Base-by-base conservation (phyloP, 306 rosid species). In the Luffa acutangula region DNA sequence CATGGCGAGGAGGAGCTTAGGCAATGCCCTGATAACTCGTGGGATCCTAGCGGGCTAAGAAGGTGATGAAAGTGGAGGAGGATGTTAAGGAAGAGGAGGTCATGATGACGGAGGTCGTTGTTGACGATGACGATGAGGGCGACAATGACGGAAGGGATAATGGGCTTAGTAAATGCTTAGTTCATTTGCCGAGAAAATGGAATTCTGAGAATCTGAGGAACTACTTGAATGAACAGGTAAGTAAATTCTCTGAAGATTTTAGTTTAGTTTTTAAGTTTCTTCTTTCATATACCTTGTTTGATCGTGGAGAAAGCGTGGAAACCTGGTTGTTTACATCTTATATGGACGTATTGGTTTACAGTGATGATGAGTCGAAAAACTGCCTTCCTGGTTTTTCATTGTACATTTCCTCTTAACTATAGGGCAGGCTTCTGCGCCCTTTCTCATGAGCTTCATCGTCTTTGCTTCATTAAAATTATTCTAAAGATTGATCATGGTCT, bases 31-130 rank as follows among this genome's bases (percentile, higher is more conserved):
- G 96, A 93, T 80, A 88, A 87, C 80, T 85, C 97, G 36, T 91
- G 98, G 97, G 99, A 95, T 86, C 99, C 97, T 39, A 90, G 83
- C 89, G 90, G 15, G 97, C 90, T 6, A 93, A 90, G 89, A 95
- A 93, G 91, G 83, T 73, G 4, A 64, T 85, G 80, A 90, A 85
- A 77, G 53, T 83, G 18, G 87, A 83, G 64, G 53, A 43, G 43
- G 79, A 80, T 31, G 43, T 9, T 66, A 77, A 67, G 72, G 79
- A 76, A 10, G 84, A 77, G 52, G 90, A 82, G 6, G 89, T 91
- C 4, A 90, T 95, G 94, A 91, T 90, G 94, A 91, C 96, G 51
- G 98, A 91, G 81, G 86, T 45, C 37, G 76, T 92, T 10, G 87
- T 78, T 4, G 93, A 83, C 34, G 97, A 83, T 0, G 87, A 52